Conservation (phyloP, 2,329 filamentous ascomycete species). For the Colletotrichum orbiculare region DNA sequence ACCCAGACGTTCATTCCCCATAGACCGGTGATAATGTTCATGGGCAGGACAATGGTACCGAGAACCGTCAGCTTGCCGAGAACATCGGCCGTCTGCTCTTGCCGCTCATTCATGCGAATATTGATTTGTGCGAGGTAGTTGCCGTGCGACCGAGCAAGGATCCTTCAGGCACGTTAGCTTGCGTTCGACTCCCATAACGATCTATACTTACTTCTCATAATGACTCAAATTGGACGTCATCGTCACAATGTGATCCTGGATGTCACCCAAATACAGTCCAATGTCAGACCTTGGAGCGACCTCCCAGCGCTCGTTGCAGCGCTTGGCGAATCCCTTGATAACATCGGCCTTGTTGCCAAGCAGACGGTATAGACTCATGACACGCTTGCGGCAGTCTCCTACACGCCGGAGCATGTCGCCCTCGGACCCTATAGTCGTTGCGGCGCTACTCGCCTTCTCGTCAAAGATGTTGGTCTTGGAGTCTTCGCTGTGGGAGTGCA, state of each 20-base stretch:
- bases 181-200: not conserved
- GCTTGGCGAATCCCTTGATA: constrained; percentile 98
- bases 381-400: constrained; percentile 94
- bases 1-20: constrained; percentile 99
- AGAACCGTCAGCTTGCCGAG: constrained; percentile 94
- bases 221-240: constrained; percentile 97
- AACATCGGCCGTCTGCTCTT: constrained; percentile 95
- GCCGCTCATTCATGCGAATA: constrained; percentile 97
- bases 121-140: constrained; percentile 99
- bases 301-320: constrained; percentile 98
- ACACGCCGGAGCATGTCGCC: constrained; percentile 92
- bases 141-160: constrained; percentile 89
- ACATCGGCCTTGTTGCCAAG: constrained; percentile 98
- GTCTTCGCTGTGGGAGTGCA: constrained; percentile 73
- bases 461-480: constrained; percentile 51
- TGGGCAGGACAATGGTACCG: constrained; percentile 95
- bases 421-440: constrained; percentile 59
- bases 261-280: constrained; percentile 96
- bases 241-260: constrained; percentile 98
- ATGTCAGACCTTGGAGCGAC: constrained; percentile 95
- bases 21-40: constrained; percentile 98
- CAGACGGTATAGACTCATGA: constrained; percentile 94
- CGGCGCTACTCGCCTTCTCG: constrained; percentile 60
- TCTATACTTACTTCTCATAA: constrained; percentile 84
- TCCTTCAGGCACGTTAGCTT: constrained; percentile 59